These are phyloP conservation scores for Macrotyloma uniflorum DNA, from an alignment of 306 rosid species.

Conservation along the genomic window DNA sequence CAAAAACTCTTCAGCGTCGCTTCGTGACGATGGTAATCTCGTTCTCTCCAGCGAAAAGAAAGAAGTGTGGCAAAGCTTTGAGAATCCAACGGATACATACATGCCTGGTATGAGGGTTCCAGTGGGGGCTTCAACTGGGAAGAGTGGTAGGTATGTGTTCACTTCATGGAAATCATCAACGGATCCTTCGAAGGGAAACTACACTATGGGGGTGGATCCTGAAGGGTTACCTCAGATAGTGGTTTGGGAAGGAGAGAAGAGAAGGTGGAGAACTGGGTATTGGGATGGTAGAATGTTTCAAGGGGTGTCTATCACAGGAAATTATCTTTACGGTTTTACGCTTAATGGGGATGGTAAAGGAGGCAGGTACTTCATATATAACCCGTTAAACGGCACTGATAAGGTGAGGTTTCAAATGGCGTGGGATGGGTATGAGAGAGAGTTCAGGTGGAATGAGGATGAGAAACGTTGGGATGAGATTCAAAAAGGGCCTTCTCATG, in stretches of 20 bases:
- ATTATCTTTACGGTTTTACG: constrained; percentile 50
- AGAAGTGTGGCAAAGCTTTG: constrained; percentile 63
- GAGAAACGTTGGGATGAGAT: constrained; percentile 45
- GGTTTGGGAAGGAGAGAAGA: constrained; percentile 60
- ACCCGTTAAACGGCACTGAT: constrained; percentile 1
- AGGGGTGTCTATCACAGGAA: constrained; percentile 57
- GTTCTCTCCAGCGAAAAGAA: constrained; percentile 32
- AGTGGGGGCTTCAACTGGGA: constrained; percentile 37
- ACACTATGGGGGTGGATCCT: constrained; percentile 70
- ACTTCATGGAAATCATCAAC: constrained; percentile 69
- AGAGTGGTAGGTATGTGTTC: constrained; percentile 30
- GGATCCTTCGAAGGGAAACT: constrained; percentile 68
- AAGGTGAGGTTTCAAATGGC: constrained; percentile 58
- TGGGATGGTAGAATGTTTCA: constrained; percentile 65
- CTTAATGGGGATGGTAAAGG: constrained; percentile 33
- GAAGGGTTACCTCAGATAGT: constrained; percentile 65
- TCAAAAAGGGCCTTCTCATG: constrained; percentile 52
- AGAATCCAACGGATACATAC: constrained; percentile 65
- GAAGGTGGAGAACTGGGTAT: constrained; percentile 87
- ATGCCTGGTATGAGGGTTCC: constrained; percentile 68
- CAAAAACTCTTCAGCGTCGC: constrained; percentile 36
- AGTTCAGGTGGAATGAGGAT: constrained; percentile 49
- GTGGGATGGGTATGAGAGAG: constrained; percentile 67
- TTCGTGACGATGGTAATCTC: constrained; percentile 55
- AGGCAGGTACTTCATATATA: constrained; percentile 41